phyloP scores from a whole-genome alignment of 345 rosid species.

The Pistacia vera region DNA sequence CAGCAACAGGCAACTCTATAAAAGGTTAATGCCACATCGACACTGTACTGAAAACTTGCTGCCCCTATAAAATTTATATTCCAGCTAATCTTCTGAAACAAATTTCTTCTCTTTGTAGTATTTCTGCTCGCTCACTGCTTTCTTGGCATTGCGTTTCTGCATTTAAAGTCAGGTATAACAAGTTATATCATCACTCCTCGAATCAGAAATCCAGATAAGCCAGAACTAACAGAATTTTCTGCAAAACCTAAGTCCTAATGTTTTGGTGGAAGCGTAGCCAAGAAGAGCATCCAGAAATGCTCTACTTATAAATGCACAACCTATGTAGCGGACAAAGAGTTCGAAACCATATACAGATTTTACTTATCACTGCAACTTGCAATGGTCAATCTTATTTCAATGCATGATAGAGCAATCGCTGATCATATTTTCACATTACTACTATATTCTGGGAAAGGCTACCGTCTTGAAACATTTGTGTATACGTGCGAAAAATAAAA shows the following conservation, averaged over 20 bases:
- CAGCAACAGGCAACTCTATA: constrained; percentile 20
- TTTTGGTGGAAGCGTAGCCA: too few species aligned
- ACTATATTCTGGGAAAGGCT: neutral
- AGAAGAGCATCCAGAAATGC: neutral
- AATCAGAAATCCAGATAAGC: neutral
- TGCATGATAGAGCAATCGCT: neutral
- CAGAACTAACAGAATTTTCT: neutral
- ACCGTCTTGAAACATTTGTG: neutral
- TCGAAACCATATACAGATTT: neutral
- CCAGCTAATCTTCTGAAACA: constrained; percentile 50
- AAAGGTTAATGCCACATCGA: constrained; percentile 16
- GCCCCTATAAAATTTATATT: neutral
- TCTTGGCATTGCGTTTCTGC: constrained; percentile 71
- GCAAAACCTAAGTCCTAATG: too few species aligned
- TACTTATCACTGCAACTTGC: too few species aligned
- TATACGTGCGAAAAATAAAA: neutral
- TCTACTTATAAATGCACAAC: neutral
- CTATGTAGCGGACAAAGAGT: neutral
- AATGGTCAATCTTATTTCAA: too few species aligned
- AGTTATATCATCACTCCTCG: neutral
- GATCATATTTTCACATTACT: neutral
- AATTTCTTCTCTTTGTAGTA: constrained; percentile 64
- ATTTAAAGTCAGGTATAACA: neutral
- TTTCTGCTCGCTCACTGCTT: constrained; percentile 62
- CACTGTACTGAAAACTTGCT: constrained; percentile 25